Percentiles rank a stretch among this genome's conserved stretches.
Conservation (phyloP, 352 stramenopile species). For the Phytophthora pinifolia region DNA sequence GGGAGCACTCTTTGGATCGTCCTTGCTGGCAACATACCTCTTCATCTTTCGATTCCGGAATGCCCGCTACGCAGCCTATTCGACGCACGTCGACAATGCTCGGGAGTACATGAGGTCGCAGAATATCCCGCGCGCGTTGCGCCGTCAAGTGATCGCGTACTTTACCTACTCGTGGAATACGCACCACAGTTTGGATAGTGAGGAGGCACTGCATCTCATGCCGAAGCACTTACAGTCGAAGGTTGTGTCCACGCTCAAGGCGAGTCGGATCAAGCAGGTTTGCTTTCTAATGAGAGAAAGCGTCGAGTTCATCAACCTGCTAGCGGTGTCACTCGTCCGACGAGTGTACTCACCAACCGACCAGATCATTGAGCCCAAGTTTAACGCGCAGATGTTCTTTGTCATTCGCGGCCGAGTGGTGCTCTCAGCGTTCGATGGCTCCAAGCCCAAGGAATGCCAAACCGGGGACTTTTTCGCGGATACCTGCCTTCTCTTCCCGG, state of each 20-base stretch:
- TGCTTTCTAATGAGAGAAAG: slow-evolving; percentile 71
- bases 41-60: slow-evolving; percentile 74
- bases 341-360: slow-evolving; percentile 59
- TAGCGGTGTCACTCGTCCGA: slow-evolving; percentile 51
- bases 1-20: slow-evolving; percentile 56
- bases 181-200: slow-evolving; percentile 57
- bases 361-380: slow-evolving; percentile 67
- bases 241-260: slow-evolving; percentile 60
- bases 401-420: slow-evolving; percentile 60
- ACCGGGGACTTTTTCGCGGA: slow-evolving; percentile 68
- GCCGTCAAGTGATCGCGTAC: slow-evolving; percentile 56
- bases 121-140: slow-evolving; percentile 46
- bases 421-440: slow-evolving; percentile 45
- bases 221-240: slow-evolving; percentile 64
- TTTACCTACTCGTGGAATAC: slow-evolving; percentile 67
- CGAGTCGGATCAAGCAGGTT: slow-evolving; percentile 63
- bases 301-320: slow-evolving; percentile 62
- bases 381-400: slow-evolving; percentile 74
- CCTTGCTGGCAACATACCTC: slow-evolving; percentile 58
- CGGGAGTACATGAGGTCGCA: slow-evolving; percentile 71
- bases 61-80: slow-evolving; percentile 44
- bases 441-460: slow-evolving; percentile 43
- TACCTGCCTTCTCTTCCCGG: slow-evolving; percentile 48
- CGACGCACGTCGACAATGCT: slow-evolving; percentile 63
- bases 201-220: slow-evolving; percentile 53